phyloP scores from a whole-genome alignment of 164 flowering plant genomes.

The Malania oleifera region DNA sequence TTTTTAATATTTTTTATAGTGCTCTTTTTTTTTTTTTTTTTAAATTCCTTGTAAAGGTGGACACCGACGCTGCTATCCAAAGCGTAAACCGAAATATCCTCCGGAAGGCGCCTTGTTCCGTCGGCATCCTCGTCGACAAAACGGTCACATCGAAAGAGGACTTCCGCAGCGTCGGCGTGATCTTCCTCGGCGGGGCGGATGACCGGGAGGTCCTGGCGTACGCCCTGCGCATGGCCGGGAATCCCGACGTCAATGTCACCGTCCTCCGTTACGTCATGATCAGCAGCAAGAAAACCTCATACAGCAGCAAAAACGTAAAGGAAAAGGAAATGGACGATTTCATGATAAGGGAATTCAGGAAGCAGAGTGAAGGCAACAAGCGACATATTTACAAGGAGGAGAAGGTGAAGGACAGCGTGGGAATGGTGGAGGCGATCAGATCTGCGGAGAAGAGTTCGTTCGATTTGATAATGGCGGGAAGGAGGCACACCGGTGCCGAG shows the following conservation, averaged over 20 bases:
- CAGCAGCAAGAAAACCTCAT: neutral
- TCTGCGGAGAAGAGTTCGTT: slow-evolving; percentile 16
- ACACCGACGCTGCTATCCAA: slow-evolving; percentile 5
- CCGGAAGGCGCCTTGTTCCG: slow-evolving; percentile 50
- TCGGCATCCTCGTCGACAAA: slow-evolving; percentile 51
- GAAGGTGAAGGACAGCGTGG: slow-evolving; percentile 22
- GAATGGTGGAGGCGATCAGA: slow-evolving; percentile 13
- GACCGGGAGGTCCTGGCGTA: slow-evolving; percentile 54
- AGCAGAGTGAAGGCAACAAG: neutral
- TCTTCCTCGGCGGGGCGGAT: slow-evolving; percentile 49
- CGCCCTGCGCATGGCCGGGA: slow-evolving; percentile 21
- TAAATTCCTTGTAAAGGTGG: slow-evolving; percentile 15
- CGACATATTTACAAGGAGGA: slow-evolving; percentile 22
- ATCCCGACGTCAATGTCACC: slow-evolving; percentile 21
- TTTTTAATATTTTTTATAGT: too few species aligned
- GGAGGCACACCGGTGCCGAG: slow-evolving; percentile 19
- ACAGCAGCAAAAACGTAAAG: slow-evolving; percentile 3
- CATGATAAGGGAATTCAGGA: slow-evolving; percentile 20
- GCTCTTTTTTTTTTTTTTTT: too few species aligned
- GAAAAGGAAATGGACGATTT: slow-evolving; percentile 21
- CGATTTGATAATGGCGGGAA: slow-evolving; percentile 47
- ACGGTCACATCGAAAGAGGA: slow-evolving; percentile 17
- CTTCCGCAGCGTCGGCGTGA: slow-evolving; percentile 11
- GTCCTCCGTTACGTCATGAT: slow-evolving; percentile 22
- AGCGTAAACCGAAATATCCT: slow-evolving; percentile 34